phyloP scores from a whole-genome alignment of 176 grass and related monocot genomes.

The Aegilops sharonensis region DNA sequence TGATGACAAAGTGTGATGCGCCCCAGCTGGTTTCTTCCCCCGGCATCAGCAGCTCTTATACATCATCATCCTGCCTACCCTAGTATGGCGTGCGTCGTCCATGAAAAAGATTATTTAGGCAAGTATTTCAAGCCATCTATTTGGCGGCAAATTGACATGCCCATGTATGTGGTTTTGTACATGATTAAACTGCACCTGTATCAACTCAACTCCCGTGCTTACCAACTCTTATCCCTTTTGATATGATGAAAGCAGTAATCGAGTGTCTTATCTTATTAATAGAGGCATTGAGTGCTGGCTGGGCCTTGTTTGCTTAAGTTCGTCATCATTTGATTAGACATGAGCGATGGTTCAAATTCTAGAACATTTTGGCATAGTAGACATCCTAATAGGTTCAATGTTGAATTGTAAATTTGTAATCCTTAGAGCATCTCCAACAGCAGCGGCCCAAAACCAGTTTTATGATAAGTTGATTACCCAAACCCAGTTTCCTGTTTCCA shows the following conservation, averaged over 20 bases:
- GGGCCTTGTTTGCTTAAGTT: neutral
- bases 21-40: neutral
- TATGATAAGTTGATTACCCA: no score
- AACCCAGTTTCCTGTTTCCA: no score
- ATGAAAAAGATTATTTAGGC: constrained; percentile 38
- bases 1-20: constrained; percentile 68
- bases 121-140: constrained; percentile 35
- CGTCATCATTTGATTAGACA: neutral
- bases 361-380: no score
- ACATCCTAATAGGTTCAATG: no score
- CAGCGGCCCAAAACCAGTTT: no score
- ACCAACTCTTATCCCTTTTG: constrained; percentile 7
- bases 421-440: no score
- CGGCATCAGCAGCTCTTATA: neutral
- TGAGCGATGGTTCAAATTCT: no score
- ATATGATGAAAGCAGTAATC: constrained; percentile 33
- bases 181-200: constrained; percentile 39
- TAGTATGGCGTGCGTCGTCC: constrained; percentile 2
- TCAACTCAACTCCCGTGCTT: neutral
- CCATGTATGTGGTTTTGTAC: constrained; percentile 41
- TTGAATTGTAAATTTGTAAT: no score
- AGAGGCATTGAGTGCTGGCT: neutral
- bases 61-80: constrained; percentile 26
- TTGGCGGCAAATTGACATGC: constrained; percentile 32
- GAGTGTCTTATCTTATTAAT: neutral